These are phyloP conservation scores for Cardamine chenopodiifolia DNA, from an alignment of 345 rosid genomes.

Conservation along the genomic window DNA sequence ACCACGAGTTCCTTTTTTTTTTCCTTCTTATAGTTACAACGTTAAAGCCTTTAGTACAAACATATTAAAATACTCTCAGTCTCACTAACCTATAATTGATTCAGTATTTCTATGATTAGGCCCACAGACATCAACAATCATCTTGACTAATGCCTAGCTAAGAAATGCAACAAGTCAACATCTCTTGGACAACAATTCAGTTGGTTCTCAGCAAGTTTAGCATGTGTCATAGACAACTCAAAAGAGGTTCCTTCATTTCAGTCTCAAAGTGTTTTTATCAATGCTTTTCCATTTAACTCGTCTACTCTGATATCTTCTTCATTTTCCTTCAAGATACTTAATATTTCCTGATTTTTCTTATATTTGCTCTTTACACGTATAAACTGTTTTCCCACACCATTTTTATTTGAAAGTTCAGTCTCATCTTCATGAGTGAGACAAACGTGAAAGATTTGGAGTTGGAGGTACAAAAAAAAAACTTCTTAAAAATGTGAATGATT, in stretches of 20 bases:
- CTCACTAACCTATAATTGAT: neutral
- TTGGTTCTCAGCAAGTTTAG: slow-evolving; percentile 74
- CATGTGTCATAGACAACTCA: slow-evolving; percentile 16
- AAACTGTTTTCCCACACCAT: slow-evolving; percentile 94
- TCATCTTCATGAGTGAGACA: neutral
- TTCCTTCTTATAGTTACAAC: slow-evolving; percentile 6
- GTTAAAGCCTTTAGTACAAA: neutral
- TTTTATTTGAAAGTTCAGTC: slow-evolving; percentile 60
- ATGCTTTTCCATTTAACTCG: slow-evolving; percentile 20
- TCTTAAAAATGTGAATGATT: neutral
- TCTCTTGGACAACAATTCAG: slow-evolving; percentile 14
- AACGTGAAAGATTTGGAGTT: neutral
- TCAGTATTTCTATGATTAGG: slow-evolving; percentile 70
- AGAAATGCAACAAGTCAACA: slow-evolving; percentile 40
- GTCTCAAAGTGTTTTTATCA: slow-evolving; percentile 50
- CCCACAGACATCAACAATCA: slow-evolving; percentile 78
- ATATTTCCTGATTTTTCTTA: slow-evolving; percentile 53
- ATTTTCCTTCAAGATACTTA: neutral
- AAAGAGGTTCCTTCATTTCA: slow-evolving; percentile 57
- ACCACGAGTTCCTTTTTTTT: slow-evolving; percentile 32
- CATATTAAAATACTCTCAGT: neutral
- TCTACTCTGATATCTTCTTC: too few relatives aligned
- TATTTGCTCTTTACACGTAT: slow-evolving; percentile 71
- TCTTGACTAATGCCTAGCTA: slow-evolving; percentile 58
- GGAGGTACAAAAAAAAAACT: neutral